These are phyloP conservation scores for Madurella fahalii DNA, from an alignment of 2,329 filamentous ascomycete species.

Conservation along the genomic window DNA sequence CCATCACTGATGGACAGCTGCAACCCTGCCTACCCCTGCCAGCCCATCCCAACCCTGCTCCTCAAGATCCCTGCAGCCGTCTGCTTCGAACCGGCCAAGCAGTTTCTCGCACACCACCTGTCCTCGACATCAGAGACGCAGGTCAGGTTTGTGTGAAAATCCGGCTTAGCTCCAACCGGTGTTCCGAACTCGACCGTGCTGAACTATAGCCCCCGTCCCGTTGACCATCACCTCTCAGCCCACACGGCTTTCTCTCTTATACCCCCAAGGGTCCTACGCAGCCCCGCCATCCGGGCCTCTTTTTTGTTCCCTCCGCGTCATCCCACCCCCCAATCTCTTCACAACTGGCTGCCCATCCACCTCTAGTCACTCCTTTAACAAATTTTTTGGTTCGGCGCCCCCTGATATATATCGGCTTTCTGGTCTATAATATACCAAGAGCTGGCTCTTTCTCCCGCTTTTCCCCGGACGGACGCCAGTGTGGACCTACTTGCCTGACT, in stretches of 20 bases:
- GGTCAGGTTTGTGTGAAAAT: conserved; percentile 41
- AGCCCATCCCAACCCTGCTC: conserved; percentile 30
- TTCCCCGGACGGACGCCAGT: conserved; percentile 40
- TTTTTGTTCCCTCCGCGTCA: conserved; percentile 43
- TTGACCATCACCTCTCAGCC: conserved; percentile 40
- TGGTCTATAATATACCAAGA: conserved; percentile 48
- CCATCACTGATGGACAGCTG: conserved; percentile 42
- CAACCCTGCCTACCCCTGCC: conserved; percentile 32
- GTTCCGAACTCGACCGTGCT: conserved; percentile 47
- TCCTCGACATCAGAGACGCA: conserved; percentile 32
- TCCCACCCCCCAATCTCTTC: conserved; percentile 38
- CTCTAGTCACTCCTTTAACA: conserved; percentile 51
- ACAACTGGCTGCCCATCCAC: conserved; percentile 35
- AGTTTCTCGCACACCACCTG: conserved; percentile 34
- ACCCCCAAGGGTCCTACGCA: conserved; percentile 47
- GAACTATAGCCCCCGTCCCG: conserved; percentile 30
- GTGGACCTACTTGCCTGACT: conserved; percentile 36
- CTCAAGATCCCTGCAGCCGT: conserved; percentile 35
- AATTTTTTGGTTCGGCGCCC: conserved; percentile 35
- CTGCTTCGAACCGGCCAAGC: conserved; percentile 38
- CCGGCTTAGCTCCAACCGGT: conserved; percentile 50
- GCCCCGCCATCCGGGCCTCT: conserved; percentile 42
- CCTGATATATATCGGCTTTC: conserved; percentile 37
- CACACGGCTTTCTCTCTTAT: conserved; percentile 46
- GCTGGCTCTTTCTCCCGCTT: conserved; percentile 52